Evolutionary conservation across 495 filamentous ascomycete genomes (phyloP).

Genomic region (Bathelium albidoporum): DNA sequence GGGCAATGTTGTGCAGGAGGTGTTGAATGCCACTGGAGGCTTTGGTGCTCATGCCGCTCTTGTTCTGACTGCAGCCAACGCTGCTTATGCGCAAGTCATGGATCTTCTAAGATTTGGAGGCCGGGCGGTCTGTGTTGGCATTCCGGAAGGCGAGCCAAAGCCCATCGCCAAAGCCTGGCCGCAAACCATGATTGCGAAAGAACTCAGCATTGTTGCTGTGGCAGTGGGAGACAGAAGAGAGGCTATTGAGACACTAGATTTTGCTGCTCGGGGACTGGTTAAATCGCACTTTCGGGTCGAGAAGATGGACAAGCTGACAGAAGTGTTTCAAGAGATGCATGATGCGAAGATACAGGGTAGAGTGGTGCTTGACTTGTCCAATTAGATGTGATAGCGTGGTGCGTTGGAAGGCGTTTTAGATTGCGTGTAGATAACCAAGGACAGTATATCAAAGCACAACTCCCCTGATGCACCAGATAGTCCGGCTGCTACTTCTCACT

Average conservation of each 20-base stretch:
- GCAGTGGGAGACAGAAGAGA: constrained; percentile 57
- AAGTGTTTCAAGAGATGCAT: constrained; percentile 49
- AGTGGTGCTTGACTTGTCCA: constrained; percentile 29
- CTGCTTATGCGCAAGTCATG: constrained; percentile 43
- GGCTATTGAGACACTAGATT: constrained; percentile 55
- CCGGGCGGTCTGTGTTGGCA: constrained; percentile 54
- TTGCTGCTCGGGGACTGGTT: constrained; percentile 51
- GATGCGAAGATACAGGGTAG: constrained; percentile 38
- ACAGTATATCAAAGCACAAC: too few species aligned
- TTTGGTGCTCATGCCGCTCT: constrained; percentile 55
- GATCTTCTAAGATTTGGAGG: constrained; percentile 55
- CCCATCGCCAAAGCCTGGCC: constrained; percentile 50
- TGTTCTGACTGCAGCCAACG: constrained; percentile 54
- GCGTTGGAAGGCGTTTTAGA: neutral
- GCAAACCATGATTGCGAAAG: constrained; percentile 39
- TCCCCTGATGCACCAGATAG: too few species aligned
- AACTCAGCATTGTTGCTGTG: constrained; percentile 47
- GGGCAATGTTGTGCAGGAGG: constrained; percentile 40
- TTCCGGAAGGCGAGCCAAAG: constrained; percentile 51
- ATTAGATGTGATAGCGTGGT: neutral
- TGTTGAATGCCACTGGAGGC: constrained; percentile 45
- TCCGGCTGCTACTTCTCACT: too few species aligned
- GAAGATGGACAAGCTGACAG: constrained; percentile 53
- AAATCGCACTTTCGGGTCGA: constrained; percentile 49
- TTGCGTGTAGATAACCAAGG: neutral